Evolutionary conservation across 805 yeast genomes (phyloP), one percentile per base, ranked within the genome.

Genomic region (Yamadazyma insecticola): DNA sequence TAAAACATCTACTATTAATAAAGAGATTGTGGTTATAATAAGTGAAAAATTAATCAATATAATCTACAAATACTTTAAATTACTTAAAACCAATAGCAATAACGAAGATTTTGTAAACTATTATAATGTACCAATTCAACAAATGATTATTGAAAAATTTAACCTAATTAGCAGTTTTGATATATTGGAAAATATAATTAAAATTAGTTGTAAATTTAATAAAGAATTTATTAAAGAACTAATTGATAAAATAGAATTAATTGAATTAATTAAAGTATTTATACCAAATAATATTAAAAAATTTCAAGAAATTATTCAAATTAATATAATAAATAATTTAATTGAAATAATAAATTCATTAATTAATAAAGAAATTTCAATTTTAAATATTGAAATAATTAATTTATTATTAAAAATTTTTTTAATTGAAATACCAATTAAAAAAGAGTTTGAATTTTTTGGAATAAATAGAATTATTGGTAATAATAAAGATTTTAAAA

Each of bases 1-100:
- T 52, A 63, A 84, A 46, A 79, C 84, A 1, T 71, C 73, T 34
- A 88, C 90, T 1, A 63, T 79, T 1, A 60, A 58, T 13, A 53
- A 45, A 22, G 45, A 49, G 10, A 57, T 68, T 15, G 48, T 58
- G 3, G 25, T 32, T 14, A 21, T 24, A 2, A 35, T 57, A n/a
- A 32, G 53, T 3, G 27, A 24, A 6, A 30, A 27, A 13, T 33
- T 53, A 5, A 40, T 47, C 18, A 29, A 17, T 3, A 32, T 62
- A 2, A 39, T 54, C 16, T 16, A 29, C 4, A 35, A 40, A 13
- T 50, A 48, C 13, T 44, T 25, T 10, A 25, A 29, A n/a, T n/a
- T n/a, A n/a, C n/a, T n/a, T n/a, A n/a, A n/a, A n/a, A n/a, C n/a
- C 22, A 33, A 31, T 16, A 17, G 37, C 13, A 40, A 27, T 17